Base-by-base conservation (phyloP, 129 eudicot genomes). In the Apium graveolens region DNA sequence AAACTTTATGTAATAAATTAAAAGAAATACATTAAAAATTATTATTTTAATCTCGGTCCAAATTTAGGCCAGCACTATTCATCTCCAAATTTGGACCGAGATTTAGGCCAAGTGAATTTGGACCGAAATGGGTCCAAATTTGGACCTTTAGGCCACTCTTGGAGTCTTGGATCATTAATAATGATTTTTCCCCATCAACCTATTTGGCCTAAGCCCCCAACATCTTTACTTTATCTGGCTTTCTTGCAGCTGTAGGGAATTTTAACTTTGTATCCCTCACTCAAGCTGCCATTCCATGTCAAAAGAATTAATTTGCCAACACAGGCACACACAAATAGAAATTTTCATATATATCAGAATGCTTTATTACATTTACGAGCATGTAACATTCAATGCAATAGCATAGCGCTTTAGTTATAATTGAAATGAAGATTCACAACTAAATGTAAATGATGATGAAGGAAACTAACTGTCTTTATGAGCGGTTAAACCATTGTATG, bases 191-290 rank as follows among this genome's bases (percentile, higher is more conserved):
- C n/a, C n/a, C n/a, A n/a, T n/a, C n/a, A n/a, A n/a, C n/a, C n/a
- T n/a, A n/a, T n/a, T n/a, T n/a, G n/a, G n/a, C n/a, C n/a, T n/a
- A n/a, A n/a, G n/a, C 27, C 74, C 74, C 48, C 34, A 5, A 29
- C 46, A 73, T 13, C 37, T 44, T 76, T 29, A 48, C 94, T 89
- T 87, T 89, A 87, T 78, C 82, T 80, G 77, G 92, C 92, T 89
- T 92, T 86, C 89, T 86, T 92, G 91, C 81, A 82, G 77, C 88
- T 89, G 88, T 89, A 79, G 85, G 85, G 87, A 83, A 87, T 83
- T 31, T 70, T 41, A 24, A 24, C 48, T 39, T 71, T 71, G 75
- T 26, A 38, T 70, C 32, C 74, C n/a, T 70, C 43, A 32, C 11
- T 34, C 41, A 7, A 34, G 42, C 26, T 69, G 29, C 42, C 24